Base-by-base conservation (phyloP, 83 land plant species). In the Picea abies region DNA sequence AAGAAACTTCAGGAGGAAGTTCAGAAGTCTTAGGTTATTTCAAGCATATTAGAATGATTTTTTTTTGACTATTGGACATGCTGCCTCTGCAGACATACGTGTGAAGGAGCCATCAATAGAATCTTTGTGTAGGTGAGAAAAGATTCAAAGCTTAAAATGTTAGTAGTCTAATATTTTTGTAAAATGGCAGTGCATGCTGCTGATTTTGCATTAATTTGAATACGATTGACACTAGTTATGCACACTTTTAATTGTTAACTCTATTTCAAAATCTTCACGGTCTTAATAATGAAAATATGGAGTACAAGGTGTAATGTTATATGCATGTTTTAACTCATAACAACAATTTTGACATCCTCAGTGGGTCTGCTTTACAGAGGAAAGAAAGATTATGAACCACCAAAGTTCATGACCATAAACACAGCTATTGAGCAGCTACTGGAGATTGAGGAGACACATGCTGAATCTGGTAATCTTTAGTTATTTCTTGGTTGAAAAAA, bases 51-150 rank as follows among this genome's bases (percentile, higher is more conserved):
- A 22, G 19, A 52, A 62, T 61, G 65, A 20, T 64, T 84, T 70
- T 76, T 81, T 26, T 78, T 29, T 82, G 17, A 52, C 19, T 56
- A 69, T 9, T 44, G 80, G 29, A 71, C 37, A 23, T 49, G 26
- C 47, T 37, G 12, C 32, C 19, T n/a, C 47, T 85, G 79, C 92
- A 97, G 99, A 97, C 86, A 97, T 97, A 60, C 96, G 97, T n/a
- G 99, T 97, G 75, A 97, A 97, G 92, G 99, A 97, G 88, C 98
- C 91, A 7, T 83, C 98, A 10, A 32, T 91, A 65, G 99, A 97
- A 80, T 94, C 97, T 52, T 84, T 97, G 80, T 96, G 99, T 91
- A 94, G 99, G 99, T 97, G 81, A 78, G 89, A 47, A 63, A 35
- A 15, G 49, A 39, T 60, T 75, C 17, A 35, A 23, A 76, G 4